Evolutionary conservation across 106 monocot species (phyloP), one percentile per base, ranked within the genome.

Genomic region (Xerophyta viscosa): DNA sequence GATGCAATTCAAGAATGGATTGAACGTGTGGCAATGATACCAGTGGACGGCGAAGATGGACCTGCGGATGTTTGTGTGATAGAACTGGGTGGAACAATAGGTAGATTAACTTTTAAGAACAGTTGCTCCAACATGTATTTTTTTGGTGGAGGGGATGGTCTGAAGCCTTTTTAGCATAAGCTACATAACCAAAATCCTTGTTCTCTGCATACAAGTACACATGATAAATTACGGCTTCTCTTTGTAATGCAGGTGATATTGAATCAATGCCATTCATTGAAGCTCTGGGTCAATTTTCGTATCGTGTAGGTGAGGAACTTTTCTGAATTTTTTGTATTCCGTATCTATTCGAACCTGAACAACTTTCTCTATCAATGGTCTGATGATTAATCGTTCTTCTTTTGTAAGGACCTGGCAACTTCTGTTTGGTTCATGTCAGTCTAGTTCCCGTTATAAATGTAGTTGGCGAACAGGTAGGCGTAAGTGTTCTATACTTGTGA

Each of bases 261-360:
- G 90, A 91, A 55, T 91, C 84, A 8, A 81, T 79, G 81, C 84
- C 90, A 31, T 91, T 84, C 55, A 77, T 77, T 71, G 90, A 91
- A 71, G 90, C 90, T 24, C 62, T 91, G 50, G 67, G 74, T 31
- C 78, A 78, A 50, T 67, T 74, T 33, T 74, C 74, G 14, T 68
- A 67, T 39, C 67, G 67, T 29, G 74, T 74, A 48, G 74, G 74
- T 74, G 44, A 60, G 72, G 14, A 15, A 50, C 47, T 46, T 1
- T 52, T 8, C 0, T 30, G 37, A 15, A 6, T 6, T 10, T 6
- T 25, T 14, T 3, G 12, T n/a, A n/a, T n/a, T n/a, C n/a, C n/a
- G n/a, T n/a, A n/a, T n/a, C n/a, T n/a, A n/a, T n/a, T n/a, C n/a
- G n/a, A n/a, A n/a, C n/a, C n/a, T n/a, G n/a, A n/a, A n/a, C n/a